These are phyloP conservation scores for Cladosporium austrohemisphaericum DNA, from an alignment of 2,329 filamentous ascomycete genomes.

Conservation along the genomic window DNA sequence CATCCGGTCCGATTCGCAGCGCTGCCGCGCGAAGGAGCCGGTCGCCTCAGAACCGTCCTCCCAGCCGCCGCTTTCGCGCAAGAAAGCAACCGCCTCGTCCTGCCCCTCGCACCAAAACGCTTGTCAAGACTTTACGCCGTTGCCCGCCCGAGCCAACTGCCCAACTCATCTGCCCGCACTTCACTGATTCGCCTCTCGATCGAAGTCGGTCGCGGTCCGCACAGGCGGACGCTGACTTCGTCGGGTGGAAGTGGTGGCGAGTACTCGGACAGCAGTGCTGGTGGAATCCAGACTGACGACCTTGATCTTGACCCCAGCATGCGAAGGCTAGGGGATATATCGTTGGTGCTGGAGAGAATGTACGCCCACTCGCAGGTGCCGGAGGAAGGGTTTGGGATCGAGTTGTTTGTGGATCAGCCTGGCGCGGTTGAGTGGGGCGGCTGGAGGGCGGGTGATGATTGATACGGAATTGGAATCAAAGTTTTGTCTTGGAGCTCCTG, in stretches of 20 bases:
- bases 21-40: slow-evolving; percentile 70
- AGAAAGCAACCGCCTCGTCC: slow-evolving; percentile 52
- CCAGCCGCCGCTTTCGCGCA: slow-evolving; percentile 49
- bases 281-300: slow-evolving; percentile 64
- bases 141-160: slow-evolving; percentile 20
- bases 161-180: slow-evolving; percentile 10
- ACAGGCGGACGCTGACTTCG: slow-evolving; percentile 60
- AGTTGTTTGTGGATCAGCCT: slow-evolving; percentile 45
- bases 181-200: slow-evolving; percentile 66
- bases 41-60: slow-evolving; percentile 62
- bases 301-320: slow-evolving; percentile 69
- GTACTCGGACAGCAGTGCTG: slow-evolving; percentile 65
- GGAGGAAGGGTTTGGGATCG: slow-evolving; percentile 51
- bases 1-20: slow-evolving; percentile 53
- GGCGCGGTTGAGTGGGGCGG: slow-evolving; percentile 43
- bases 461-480: slow-evolving; percentile 1
- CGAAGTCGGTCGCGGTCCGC: slow-evolving; percentile 67
- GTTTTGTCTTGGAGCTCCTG: neutral
- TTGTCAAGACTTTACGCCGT: slow-evolving; percentile 41
- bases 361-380: slow-evolving; percentile 51
- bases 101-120: slow-evolving; percentile 48
- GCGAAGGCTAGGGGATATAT: slow-evolving; percentile 57
- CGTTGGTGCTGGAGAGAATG: slow-evolving; percentile 78
- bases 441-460: slow-evolving; percentile 44
- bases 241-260: slow-evolving; percentile 64